Conservation (phyloP, 2,329 filamentous ascomycete genomes). For the Truncatella angustata region DNA sequence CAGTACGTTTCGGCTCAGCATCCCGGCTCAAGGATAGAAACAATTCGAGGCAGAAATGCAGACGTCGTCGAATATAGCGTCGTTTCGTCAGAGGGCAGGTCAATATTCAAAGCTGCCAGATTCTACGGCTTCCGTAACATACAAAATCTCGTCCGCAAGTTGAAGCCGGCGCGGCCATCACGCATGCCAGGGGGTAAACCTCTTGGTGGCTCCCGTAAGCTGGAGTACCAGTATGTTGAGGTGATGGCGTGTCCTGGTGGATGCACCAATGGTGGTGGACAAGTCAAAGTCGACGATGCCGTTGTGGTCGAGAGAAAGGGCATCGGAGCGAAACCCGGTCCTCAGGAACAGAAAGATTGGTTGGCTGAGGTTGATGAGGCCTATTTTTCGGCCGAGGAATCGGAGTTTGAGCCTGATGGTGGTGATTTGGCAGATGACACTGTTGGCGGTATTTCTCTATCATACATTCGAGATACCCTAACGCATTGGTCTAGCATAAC, state of each 20-base stretch:
- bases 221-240: slow-evolving; percentile 89
- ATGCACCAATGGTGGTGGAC: slow-evolving; percentile 95
- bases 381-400: slow-evolving; percentile 75
- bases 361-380: slow-evolving; percentile 80
- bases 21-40: slow-evolving; percentile 69
- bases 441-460: slow-evolving; percentile 65
- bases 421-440: slow-evolving; percentile 34
- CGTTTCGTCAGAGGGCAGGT: slow-evolving; percentile 50
- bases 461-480: slow-evolving; percentile 66
- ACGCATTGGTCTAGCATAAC: slow-evolving; percentile 74
- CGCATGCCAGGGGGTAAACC: slow-evolving; percentile 75
- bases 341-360: slow-evolving; percentile 84
- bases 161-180: slow-evolving; percentile 78
- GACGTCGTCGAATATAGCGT: slow-evolving; percentile 88
- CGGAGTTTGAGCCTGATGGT: slow-evolving; percentile 20
- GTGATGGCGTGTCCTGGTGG: slow-evolving; percentile 99
- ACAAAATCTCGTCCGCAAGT: slow-evolving; percentile 89
- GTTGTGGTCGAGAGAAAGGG: slow-evolving; percentile 51
- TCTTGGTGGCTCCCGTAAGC: slow-evolving; percentile 53
- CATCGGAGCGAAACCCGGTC: slow-evolving; percentile 57
- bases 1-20: slow-evolving; percentile 69
- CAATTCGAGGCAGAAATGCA: slow-evolving; percentile 76
- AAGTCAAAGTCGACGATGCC: slow-evolving; percentile 87
- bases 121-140: slow-evolving; percentile 99
- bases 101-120: slow-evolving; percentile 76